Evolutionary conservation across 1,139 yeast genomes (phyloP).

Genomic region (Candida labiduridarum): DNA sequence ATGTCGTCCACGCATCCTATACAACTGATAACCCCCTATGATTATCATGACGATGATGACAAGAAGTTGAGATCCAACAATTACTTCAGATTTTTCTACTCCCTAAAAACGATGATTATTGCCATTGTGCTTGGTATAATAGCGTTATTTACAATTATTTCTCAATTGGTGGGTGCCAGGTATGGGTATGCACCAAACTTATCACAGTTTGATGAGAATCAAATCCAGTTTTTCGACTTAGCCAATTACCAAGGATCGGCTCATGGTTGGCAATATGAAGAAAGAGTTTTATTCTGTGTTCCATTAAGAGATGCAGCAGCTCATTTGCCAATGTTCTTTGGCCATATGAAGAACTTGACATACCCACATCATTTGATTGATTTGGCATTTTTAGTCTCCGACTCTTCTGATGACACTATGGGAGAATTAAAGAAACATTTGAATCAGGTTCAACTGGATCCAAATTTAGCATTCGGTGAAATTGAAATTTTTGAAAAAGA

Average conservation of each 20-base stretch:
- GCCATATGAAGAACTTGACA: slow-evolving; percentile 57
- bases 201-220: slow-evolving; percentile 20
- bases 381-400: slow-evolving; percentile 59
- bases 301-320: slow-evolving; percentile 64
- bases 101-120: slow-evolving; percentile 4
- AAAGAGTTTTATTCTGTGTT: slow-evolving; percentile 57
- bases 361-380: slow-evolving; percentile 61
- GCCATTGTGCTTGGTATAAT: slow-evolving; percentile 8
- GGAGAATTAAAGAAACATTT: slow-evolving; percentile 47
- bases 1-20: slow-evolving; percentile 13
- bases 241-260: slow-evolving; percentile 43
- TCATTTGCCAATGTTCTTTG: slow-evolving; percentile 65
- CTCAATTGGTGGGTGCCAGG: slow-evolving; percentile 3
- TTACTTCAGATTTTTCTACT: slow-evolving; percentile 2
- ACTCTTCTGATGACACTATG: slow-evolving; percentile 60
- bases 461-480: slow-evolving; percentile 54
- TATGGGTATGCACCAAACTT: slow-evolving; percentile 28
- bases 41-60: slow-evolving; percentile 14
- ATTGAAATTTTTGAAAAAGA: slow-evolving; percentile 58
- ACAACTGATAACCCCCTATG: slow-evolving; percentile 18
- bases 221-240: slow-evolving; percentile 48
- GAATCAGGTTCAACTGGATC: slow-evolving; percentile 44
- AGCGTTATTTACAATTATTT: slow-evolving; percentile 9
- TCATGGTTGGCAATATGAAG: slow-evolving; percentile 58
- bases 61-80: slow-evolving; percentile 4